Percentiles rank a stretch among this genome's conserved stretches.
These are phyloP conservation scores for Crotalaria pallida DNA, from an alignment of 306 rosid genomes.

Conservation along the genomic window DNA sequence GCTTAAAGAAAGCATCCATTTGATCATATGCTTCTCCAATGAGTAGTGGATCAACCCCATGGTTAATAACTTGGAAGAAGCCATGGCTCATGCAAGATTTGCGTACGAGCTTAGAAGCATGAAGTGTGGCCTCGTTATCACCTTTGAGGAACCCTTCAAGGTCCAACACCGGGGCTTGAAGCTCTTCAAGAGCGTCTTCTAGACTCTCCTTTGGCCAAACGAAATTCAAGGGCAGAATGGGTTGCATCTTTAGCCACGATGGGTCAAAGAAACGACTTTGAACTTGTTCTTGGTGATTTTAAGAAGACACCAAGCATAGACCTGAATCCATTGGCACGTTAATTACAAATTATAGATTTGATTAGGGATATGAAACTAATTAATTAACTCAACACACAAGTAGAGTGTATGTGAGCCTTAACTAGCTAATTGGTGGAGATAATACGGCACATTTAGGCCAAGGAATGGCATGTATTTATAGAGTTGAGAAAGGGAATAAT, in stretches of 20 bases:
- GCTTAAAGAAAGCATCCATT: conserved; percentile 42
- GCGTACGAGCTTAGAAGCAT: conserved; percentile 28
- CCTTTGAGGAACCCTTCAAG: conserved; percentile 51
- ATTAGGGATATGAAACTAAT: neutral
- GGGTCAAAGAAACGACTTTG: conserved; percentile 23
- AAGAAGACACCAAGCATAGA: neutral
- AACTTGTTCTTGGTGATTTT: conserved; percentile 4
- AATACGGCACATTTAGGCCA: neutral
- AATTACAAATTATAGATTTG: neutral
- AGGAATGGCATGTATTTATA: conserved; percentile 12
- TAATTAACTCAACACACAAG: neutral
- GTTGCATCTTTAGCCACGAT: conserved; percentile 28
- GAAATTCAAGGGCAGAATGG: conserved; percentile 35
- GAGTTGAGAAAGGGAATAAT: neutral
- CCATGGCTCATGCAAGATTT: conserved; percentile 55
- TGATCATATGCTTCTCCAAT: conserved; percentile 31
- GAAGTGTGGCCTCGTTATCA: conserved; percentile 30
- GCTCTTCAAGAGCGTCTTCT: conserved; percentile 33
- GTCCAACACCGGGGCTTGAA: conserved; percentile 45
- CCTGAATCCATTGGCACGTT: conserved; percentile 13
- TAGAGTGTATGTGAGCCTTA: neutral
- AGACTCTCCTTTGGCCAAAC: conserved; percentile 51
- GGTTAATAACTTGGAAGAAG: conserved; percentile 62
- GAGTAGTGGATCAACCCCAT: conserved; percentile 45
- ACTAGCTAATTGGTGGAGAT: neutral